phyloP scores from a whole-genome alignment of 129 eudicot species.

The Logfia minima region DNA sequence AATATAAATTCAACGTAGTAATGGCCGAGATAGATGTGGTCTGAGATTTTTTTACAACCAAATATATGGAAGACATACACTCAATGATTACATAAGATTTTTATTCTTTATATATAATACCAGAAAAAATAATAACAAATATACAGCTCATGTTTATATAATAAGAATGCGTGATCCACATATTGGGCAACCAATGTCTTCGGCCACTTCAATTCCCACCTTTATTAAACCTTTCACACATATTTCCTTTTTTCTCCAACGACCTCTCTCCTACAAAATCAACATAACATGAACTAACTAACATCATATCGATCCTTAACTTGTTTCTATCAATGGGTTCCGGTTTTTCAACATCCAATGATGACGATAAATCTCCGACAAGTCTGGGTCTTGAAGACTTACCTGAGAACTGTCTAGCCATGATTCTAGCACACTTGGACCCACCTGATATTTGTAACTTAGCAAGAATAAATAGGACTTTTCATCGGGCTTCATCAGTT shows the following conservation, averaged over 20 bases:
- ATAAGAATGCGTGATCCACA: slow-evolving; percentile 43
- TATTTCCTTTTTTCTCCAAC: not conserved
- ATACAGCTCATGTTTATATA: slow-evolving; percentile 3
- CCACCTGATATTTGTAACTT: slow-evolving; percentile 63
- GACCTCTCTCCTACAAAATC: slow-evolving; percentile 8
- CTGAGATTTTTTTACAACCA: not conserved
- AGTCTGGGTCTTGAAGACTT: slow-evolving; percentile 52
- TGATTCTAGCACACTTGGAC: slow-evolving; percentile 44
- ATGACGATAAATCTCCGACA: not conserved
- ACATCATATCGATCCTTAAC: not conserved
- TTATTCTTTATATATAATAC: not conserved
- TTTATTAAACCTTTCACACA: slow-evolving; percentile 28
- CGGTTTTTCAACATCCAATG: slow-evolving; percentile 34
- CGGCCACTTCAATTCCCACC: slow-evolving; percentile 26
- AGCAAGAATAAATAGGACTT: slow-evolving; percentile 40
- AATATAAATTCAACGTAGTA: not conserved
- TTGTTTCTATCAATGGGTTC: slow-evolving; percentile 44
- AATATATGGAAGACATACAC: not conserved
- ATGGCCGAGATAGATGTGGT: not conserved
- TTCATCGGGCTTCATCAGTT: slow-evolving; percentile 61
- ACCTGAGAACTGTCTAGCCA: slow-evolving; percentile 73
- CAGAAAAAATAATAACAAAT: not conserved
- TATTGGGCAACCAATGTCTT: slow-evolving; percentile 32
- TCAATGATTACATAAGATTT: not conserved
- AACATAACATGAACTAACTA: not conserved